Evolutionary conservation across 2,329 filamentous ascomycete genomes (phyloP).

Genomic region (Escovopsis sp.): DNA sequence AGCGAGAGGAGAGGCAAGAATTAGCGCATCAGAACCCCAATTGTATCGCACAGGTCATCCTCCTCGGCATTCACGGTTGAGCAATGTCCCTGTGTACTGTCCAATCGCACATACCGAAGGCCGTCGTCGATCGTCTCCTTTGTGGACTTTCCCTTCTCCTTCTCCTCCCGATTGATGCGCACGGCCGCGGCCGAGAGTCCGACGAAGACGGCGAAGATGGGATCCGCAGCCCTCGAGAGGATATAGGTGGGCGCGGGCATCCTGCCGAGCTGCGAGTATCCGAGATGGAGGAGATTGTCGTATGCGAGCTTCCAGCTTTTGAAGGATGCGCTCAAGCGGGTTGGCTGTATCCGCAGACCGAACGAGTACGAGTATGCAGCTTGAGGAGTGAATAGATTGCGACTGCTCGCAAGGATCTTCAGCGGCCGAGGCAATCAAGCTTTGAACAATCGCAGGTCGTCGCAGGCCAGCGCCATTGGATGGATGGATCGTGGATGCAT

Average conservation of each 20-base stretch:
- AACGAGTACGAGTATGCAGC: too few relatives aligned
- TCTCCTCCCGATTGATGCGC: conserved; percentile 45
- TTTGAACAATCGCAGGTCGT: too few relatives aligned
- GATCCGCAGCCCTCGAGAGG: conserved; percentile 42
- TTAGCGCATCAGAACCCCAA: background rate
- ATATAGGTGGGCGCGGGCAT: conserved; percentile 44
- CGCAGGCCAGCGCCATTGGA: too few relatives aligned
- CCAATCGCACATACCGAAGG: conserved; percentile 21
- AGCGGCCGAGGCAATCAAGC: too few relatives aligned
- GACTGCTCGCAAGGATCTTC: too few relatives aligned
- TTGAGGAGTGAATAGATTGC: too few relatives aligned
- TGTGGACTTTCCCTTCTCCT: conserved; percentile 38
- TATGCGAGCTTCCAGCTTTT: background rate
- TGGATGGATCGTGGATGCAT: too few relatives aligned
- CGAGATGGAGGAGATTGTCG: conserved; percentile 3
- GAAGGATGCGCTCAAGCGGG: too few relatives aligned
- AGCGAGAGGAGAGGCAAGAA: conserved; percentile 1
- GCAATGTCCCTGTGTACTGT: background rate
- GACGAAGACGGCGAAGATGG: conserved; percentile 42
- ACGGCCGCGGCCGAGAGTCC: conserved; percentile 38
- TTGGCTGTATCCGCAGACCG: too few relatives aligned
- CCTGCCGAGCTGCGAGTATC: too few relatives aligned
- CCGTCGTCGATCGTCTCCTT: conserved; percentile 32
- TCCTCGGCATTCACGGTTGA: background rate
- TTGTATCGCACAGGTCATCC: too few relatives aligned